Conservation (phyloP, 2,329 filamentous ascomycete species). For the Sporothrix brunneoviolacea region DNA sequence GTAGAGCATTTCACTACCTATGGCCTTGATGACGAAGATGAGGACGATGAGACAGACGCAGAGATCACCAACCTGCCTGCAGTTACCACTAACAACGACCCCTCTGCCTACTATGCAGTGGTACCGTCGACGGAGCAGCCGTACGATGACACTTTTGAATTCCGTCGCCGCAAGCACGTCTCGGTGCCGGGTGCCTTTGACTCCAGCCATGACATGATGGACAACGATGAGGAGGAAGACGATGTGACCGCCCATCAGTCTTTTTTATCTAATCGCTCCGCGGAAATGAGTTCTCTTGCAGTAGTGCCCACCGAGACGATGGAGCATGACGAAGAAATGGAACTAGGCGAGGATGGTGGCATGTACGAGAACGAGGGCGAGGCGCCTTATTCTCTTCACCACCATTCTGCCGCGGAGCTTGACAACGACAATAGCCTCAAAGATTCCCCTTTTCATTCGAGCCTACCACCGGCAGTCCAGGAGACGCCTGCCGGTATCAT, state of each 20-base stretch:
- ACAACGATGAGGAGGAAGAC: slow-evolving; percentile 50
- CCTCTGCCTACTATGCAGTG: slow-evolving; percentile 27
- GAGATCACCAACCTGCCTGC: slow-evolving; percentile 36
- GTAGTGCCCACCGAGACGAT: slow-evolving; percentile 42
- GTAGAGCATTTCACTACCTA: slow-evolving; percentile 98
- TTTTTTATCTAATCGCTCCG: slow-evolving; percentile 93
- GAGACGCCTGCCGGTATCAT: slow-evolving; percentile 56
- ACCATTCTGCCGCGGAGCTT: slow-evolving; percentile 71
- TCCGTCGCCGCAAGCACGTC: slow-evolving; percentile 37
- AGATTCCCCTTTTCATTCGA: slow-evolving; percentile 46
- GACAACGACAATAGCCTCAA: slow-evolving; percentile 18
- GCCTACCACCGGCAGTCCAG: slow-evolving; percentile 36
- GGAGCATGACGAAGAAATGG: slow-evolving; percentile 61
- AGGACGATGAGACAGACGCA: slow-evolving; percentile 63
- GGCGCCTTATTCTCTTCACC: slow-evolving; percentile 70
- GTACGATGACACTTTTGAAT: slow-evolving; percentile 51
- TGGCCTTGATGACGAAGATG: slow-evolving; percentile 73
- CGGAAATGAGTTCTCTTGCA: slow-evolving; percentile 62
- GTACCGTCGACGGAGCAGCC: slow-evolving; percentile 27
- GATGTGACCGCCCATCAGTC: slow-evolving; percentile 50
- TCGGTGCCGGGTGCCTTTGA: slow-evolving; percentile 77
- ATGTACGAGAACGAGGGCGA: slow-evolving; percentile 63
- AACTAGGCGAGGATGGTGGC: slow-evolving; percentile 71
- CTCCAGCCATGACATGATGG: slow-evolving; percentile 49
- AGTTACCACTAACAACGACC: slow-evolving; percentile 14